Evolutionary conservation across 2,329 filamentous ascomycete species (phyloP).

Genomic region (Sphaerulina populicola): DNA sequence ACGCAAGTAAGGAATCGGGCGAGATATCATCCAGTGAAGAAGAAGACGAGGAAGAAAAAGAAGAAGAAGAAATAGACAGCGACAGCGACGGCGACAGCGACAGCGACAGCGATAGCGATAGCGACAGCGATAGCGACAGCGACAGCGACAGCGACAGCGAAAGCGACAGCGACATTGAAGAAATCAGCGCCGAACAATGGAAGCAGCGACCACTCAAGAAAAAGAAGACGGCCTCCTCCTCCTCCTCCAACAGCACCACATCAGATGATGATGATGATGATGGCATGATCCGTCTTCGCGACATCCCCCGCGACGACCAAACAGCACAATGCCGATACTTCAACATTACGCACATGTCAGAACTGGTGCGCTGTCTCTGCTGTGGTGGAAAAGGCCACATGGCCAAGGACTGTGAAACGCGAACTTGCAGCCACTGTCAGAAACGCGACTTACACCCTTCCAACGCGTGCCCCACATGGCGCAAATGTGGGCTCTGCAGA

Average conservation of each 20-base stretch:
- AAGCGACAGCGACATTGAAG: conserved; percentile 1
- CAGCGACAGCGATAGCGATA: no score
- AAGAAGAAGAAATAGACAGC: conserved; percentile 1
- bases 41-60: no score
- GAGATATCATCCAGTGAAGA: background rate
- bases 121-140: no score
- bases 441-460: conserved; percentile 9
- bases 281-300: background rate
- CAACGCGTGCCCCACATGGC: conserved; percentile 9
- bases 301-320: conserved; percentile 1
- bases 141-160: no score
- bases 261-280: background rate
- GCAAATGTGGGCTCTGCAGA: conserved; percentile 15
- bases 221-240: background rate
- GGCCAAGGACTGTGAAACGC: conserved; percentile 2
- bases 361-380: conserved; percentile 13
- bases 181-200: background rate
- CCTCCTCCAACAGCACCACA: background rate
- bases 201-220: background rate
- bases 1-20: background rate
- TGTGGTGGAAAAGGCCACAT: conserved; percentile 14
- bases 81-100: conserved; percentile 4
- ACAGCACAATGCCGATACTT: conserved; percentile 7
- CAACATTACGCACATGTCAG: conserved; percentile 1
- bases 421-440: conserved; percentile 13